Evolutionary conservation across 2,329 filamentous ascomycete genomes (phyloP).

Genomic region (Hypoxylon sp.): DNA sequence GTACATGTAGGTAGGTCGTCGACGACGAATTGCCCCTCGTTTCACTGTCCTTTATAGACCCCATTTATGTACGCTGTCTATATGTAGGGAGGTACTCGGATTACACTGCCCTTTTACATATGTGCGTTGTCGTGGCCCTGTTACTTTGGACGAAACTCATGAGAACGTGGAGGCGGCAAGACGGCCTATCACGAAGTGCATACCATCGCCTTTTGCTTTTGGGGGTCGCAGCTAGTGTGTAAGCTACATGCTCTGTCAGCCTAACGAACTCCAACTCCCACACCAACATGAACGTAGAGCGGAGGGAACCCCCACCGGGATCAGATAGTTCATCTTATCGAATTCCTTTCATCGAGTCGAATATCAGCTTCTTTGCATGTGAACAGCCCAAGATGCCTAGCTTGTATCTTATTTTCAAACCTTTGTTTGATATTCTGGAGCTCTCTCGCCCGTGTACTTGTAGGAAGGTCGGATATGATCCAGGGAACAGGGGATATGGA

Average conservation of each 20-base stretch:
- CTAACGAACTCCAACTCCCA: conserved; percentile 5
- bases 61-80: conserved; percentile 11
- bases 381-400: conserved; percentile 3
- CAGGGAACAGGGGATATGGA: conserved; percentile 31
- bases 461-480: conserved; percentile 13
- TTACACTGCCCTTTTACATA: conserved; percentile 31
- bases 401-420: conserved; percentile 20
- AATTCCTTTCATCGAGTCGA: background rate
- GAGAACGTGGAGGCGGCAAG: conserved; percentile 34
- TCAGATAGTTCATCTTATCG: background rate
- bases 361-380: conserved; percentile 23
- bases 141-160: conserved; percentile 39
- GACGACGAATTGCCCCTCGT: conserved; percentile 37
- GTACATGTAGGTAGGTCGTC: conserved; percentile 4
- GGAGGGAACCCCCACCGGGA: conserved; percentile 3
- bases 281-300: conserved; percentile 4
- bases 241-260: conserved; percentile 28
- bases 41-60: conserved; percentile 32
- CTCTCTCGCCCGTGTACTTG: background rate
- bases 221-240: conserved; percentile 19
- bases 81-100: conserved; percentile 13
- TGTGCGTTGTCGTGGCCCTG: conserved; percentile 40
- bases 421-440: conserved; percentile 24
- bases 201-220: conserved; percentile 1
- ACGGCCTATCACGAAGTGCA: conserved; percentile 32